phyloP scores from a whole-genome alignment of 1,284 basidiomycete genomes.

The Cronartium quercuum region DNA sequence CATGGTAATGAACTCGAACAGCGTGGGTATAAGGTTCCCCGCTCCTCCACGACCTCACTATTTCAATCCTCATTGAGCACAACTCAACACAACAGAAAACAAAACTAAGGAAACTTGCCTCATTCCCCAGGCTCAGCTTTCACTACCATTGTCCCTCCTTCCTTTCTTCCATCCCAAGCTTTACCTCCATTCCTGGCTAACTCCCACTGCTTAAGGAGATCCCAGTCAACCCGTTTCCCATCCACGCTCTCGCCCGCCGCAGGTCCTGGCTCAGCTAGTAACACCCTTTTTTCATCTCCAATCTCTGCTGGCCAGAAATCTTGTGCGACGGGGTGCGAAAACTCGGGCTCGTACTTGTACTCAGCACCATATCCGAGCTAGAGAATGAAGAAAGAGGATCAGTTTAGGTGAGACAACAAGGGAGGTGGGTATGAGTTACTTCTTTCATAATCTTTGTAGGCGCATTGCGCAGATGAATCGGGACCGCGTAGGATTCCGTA shows the following conservation, averaged over 20 bases:
- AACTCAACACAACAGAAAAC: too few relatives aligned
- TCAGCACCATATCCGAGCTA: slow-evolving; percentile 46
- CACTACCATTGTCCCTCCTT: not conserved
- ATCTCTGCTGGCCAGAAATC: slow-evolving; percentile 45
- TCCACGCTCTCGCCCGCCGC: slow-evolving; percentile 42
- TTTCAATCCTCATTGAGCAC: too few relatives aligned
- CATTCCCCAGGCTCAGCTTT: too few relatives aligned
- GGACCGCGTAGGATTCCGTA: slow-evolving; percentile 58
- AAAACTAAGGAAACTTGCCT: too few relatives aligned
- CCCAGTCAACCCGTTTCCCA: slow-evolving; percentile 67
- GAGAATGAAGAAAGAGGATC: slow-evolving; percentile 41
- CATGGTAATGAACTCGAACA: too few relatives aligned
- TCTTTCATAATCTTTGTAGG: slow-evolving; percentile 76
- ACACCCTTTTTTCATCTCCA: slow-evolving; percentile 5
- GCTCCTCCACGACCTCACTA: too few relatives aligned
- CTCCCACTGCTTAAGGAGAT: slow-evolving; percentile 68
- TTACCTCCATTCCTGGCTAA: slow-evolving; percentile 58
- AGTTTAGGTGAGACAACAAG: slow-evolving; percentile 55
- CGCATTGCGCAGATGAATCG: slow-evolving; percentile 75
- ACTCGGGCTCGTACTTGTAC: slow-evolving; percentile 67
- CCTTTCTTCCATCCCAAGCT: slow-evolving; percentile 59
- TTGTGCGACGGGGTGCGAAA: slow-evolving; percentile 55
- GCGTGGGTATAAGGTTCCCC: too few relatives aligned
- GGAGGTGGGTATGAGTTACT: slow-evolving; percentile 60
- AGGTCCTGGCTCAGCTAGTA: not conserved